Evolutionary conservation across 768 basidiomycete genomes (phyloP), one percentile per base, ranked within the genome.

Genomic region (Naganishia kalamii): DNA sequence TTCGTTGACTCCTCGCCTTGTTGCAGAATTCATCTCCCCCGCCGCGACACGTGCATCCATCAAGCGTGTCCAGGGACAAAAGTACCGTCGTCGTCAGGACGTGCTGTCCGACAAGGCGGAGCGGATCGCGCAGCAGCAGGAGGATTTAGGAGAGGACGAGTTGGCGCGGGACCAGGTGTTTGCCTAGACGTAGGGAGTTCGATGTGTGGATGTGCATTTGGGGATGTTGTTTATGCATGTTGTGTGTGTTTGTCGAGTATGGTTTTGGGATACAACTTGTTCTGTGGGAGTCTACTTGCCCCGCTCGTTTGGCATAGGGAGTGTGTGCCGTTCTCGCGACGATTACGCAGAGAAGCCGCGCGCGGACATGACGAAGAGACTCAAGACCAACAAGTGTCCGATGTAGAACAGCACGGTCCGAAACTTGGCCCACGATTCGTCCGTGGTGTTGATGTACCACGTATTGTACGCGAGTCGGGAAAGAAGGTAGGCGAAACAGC

Each of bases 141-240:
- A 74, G 49, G 75, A 76, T 4, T 81, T 84, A 65, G 83, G 81
- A 48, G 90, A 93, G 78, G 85, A 90, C 78, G 85, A 85, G 66
- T 79, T 99, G 72, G 88, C 87, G 27, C 89, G 92, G 62, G 81
- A 86, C 32, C 92, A 89, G 78, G 88, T 99, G 32, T 99, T 99
- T 78, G 86, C 88, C 62, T 99, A 57, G 37, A n/a, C 10, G 12
- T 11, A n/a, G 43, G 43, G 19, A 40, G 37, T 40, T 44, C 10
- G 8, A n/a, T 8, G 43, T 11, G 5, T 8, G 43, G 11, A 44
- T 44, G 19, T 44, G 43, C 10, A 10, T 44, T n/a, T 15, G 43
- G 19, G 5, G 7, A n/a, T 44, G 8, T 11, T 44, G 10, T 40
- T 10, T 11, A 44, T 44, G 43, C 43, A 11, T 10, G 37, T 40